phyloP scores from a whole-genome alignment of 352 stramenopile genomes.

The Phytophthora pini region DNA sequence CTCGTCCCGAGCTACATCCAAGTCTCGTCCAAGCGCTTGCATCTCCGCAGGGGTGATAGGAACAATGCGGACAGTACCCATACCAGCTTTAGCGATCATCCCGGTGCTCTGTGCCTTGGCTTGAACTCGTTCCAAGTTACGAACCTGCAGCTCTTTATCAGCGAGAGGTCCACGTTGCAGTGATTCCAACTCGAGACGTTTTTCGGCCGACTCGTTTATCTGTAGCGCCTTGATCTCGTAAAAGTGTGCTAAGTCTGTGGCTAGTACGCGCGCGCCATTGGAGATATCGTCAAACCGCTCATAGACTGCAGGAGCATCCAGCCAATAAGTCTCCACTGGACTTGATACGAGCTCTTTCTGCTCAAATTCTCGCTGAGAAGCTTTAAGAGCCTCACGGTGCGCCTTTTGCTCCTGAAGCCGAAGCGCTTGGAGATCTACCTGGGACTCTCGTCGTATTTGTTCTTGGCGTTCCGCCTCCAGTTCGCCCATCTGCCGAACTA shows the following conservation, averaged over 20 bases:
- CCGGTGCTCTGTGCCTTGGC: slow-evolving; percentile 68
- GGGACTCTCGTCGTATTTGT: slow-evolving; percentile 42
- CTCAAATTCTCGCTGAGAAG: slow-evolving; percentile 69
- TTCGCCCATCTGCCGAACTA: slow-evolving; percentile 52
- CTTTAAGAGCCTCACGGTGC: slow-evolving; percentile 65
- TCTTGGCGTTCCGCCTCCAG: slow-evolving; percentile 61
- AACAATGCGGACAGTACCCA: slow-evolving; percentile 76
- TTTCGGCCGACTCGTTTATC: slow-evolving; percentile 49
- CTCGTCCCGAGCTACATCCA: slow-evolving; percentile 56
- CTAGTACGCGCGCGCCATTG: slow-evolving; percentile 43
- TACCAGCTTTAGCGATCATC: slow-evolving; percentile 74
- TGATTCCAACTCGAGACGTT: slow-evolving; percentile 43
- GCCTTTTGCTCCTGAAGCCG: slow-evolving; percentile 52
- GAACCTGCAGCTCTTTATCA: slow-evolving; percentile 48
- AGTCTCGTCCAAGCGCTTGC: slow-evolving; percentile 43
- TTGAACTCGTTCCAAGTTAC: slow-evolving; percentile 70
- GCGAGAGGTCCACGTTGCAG: slow-evolving; percentile 29
- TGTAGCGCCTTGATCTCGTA: slow-evolving; percentile 65
- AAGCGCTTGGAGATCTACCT: slow-evolving; percentile 56
- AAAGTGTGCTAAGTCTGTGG: slow-evolving; percentile 60
- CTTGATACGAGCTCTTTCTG: slow-evolving; percentile 68
- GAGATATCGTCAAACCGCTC: slow-evolving; percentile 47
- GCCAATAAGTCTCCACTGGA: slow-evolving; percentile 57
- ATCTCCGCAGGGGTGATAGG: slow-evolving; percentile 56
- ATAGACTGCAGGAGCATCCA: slow-evolving; percentile 52